phyloP scores from a whole-genome alignment of 2,329 filamentous ascomycete species.

The Fonsecaea monophora region DNA sequence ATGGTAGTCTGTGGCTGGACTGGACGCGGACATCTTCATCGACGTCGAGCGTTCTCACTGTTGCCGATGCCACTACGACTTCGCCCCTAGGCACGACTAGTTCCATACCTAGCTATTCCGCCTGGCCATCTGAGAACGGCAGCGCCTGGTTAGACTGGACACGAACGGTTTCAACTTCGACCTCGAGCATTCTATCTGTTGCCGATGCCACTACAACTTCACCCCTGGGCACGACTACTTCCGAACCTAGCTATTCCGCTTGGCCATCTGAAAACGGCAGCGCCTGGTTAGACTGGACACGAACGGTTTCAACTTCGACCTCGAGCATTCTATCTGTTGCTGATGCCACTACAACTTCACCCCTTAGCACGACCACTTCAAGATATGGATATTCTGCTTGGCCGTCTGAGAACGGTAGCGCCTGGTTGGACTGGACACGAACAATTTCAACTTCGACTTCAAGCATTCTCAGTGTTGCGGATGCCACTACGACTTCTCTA shows the following conservation, averaged over 20 bases:
- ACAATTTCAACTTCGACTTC: constrained; percentile 4
- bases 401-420: constrained; percentile 14
- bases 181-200: background rate
- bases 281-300: constrained; percentile 13
- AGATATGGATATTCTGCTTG: background rate
- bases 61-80: background rate
- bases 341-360: constrained; percentile 1
- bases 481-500: constrained; percentile 6
- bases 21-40: background rate
- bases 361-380: background rate
- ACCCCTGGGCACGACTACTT: background rate
- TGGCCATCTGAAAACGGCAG: constrained; percentile 8
- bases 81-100: background rate
- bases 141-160: constrained; percentile 16
- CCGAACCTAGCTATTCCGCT: background rate
- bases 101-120: background rate
- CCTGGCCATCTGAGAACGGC: background rate
- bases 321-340: background rate
- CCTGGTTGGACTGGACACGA: constrained; percentile 15
- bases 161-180: background rate
- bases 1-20: background rate
- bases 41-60: background rate
- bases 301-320: background rate
- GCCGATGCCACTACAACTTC: background rate
- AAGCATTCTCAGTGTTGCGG: background rate